phyloP scores from a whole-genome alignment of 2,329 filamentous ascomycete species.

The Aspergillus carbonarius region DNA sequence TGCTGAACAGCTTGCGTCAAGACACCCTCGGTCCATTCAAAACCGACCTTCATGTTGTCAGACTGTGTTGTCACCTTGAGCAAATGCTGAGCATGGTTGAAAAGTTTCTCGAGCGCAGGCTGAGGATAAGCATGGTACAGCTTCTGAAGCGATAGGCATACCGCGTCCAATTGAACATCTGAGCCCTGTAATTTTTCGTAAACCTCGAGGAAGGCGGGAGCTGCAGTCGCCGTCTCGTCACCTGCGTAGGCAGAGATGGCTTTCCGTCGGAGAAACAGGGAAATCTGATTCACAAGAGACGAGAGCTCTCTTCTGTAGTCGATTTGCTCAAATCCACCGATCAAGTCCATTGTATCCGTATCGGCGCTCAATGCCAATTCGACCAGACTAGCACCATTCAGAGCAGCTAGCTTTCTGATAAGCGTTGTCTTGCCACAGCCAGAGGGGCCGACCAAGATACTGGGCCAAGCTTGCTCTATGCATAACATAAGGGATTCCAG shows the following conservation, averaged over 20 bases:
- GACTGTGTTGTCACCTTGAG: conserved; percentile 57
- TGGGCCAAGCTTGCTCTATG: conserved; percentile 81
- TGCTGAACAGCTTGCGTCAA: conserved; percentile 82
- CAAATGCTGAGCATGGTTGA: conserved; percentile 52
- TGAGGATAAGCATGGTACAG: conserved; percentile 45
- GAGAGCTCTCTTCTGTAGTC: conserved; percentile 75
- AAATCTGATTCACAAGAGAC: conserved; percentile 56
- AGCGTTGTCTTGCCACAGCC: conserved; percentile 85
- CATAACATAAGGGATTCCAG: conserved; percentile 87
- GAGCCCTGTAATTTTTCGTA: conserved; percentile 32
- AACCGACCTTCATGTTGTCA: conserved; percentile 67
- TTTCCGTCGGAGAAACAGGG: conserved; percentile 51
- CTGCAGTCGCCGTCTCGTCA: conserved; percentile 20
- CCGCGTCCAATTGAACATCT: conserved; percentile 29
- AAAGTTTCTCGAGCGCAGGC: conserved; percentile 49
- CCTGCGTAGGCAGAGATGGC: conserved; percentile 32
- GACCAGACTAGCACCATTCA: conserved; percentile 72
- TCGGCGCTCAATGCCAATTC: conserved; percentile 91
- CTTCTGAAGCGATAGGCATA: conserved; percentile 33
- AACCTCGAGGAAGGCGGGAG: conserved; percentile 30
- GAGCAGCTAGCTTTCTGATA: conserved; percentile 75
- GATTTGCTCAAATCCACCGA: conserved; percentile 94
- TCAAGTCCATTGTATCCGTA: conserved; percentile 93
- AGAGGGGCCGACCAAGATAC: conserved; percentile 81
- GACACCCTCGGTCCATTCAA: conserved; percentile 94